These are phyloP conservation scores for Gloeophyllum trabeum DNA, from an alignment of 768 basidiomycete genomes.

Conservation along the genomic window DNA sequence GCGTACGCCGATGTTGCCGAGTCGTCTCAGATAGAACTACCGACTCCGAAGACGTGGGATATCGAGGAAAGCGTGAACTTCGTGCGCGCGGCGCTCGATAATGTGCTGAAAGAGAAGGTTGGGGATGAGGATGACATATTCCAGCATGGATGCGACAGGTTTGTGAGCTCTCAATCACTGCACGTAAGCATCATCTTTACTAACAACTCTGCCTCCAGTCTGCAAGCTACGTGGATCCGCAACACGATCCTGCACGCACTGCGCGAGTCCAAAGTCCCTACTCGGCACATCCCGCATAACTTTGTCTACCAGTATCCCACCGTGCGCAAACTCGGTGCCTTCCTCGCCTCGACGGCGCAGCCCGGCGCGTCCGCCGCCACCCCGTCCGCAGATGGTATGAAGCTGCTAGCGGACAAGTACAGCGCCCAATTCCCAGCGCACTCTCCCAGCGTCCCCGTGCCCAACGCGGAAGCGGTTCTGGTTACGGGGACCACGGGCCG, in stretches of 20 bases:
- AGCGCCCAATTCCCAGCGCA: constrained; percentile 10
- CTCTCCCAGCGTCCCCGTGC: not conserved
- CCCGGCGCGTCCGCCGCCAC: constrained; percentile 1
- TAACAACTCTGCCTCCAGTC: constrained; percentile 2
- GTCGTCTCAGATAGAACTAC: not conserved
- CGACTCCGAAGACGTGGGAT: not conserved
- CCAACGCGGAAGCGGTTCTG: constrained; percentile 14
- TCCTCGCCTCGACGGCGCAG: constrained; percentile 11
- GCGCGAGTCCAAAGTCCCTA: constrained; percentile 4
- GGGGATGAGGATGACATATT: constrained; percentile 10
- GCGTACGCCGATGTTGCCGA: constrained; percentile 3
- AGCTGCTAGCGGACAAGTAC: constrained; percentile 29
- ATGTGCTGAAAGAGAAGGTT: not conserved
- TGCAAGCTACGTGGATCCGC: constrained; percentile 11
- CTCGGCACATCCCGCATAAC: constrained; percentile 5
- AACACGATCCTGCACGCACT: constrained; percentile 8
- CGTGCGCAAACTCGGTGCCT: constrained; percentile 15
- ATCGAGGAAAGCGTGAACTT: not conserved
- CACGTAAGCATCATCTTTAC: not conserved
- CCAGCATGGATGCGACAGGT: constrained; percentile 11
- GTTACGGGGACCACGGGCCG: constrained; percentile 26
- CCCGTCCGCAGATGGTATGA: constrained; percentile 4
- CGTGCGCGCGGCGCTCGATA: not conserved
- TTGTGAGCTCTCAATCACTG: not conserved
- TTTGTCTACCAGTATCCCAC: constrained; percentile 30